These are phyloP conservation scores for Kluyveromyces sp. DNA, from an alignment of 1,139 yeast species.

Conservation along the genomic window DNA sequence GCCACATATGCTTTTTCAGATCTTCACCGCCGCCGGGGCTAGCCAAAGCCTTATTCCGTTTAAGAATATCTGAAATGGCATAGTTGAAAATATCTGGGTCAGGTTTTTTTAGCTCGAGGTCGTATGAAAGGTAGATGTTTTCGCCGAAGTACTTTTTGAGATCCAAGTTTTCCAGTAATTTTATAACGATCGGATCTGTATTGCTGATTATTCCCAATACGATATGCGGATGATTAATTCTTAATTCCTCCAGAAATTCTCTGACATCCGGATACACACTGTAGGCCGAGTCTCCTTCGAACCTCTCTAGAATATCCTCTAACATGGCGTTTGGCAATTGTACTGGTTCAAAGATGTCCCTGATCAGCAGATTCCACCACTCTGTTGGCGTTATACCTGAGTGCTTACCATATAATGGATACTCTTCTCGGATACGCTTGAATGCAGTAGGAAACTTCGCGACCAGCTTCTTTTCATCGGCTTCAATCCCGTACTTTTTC, in stretches of 20 bases:
- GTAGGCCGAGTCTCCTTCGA: conserved; percentile 48
- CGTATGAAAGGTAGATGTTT: conserved; percentile 46
- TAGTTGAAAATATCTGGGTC: conserved; percentile 40
- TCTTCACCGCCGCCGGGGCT: conserved; percentile 12
- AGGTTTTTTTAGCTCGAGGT: conserved; percentile 50
- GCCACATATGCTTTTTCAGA: conserved; percentile 42
- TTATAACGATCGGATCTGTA: conserved; percentile 48
- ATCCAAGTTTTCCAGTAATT: conserved; percentile 42
- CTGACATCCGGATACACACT: conserved; percentile 47
- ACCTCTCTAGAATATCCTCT: conserved; percentile 39
- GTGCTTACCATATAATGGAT: conserved; percentile 57
- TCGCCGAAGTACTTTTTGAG: conserved; percentile 35
- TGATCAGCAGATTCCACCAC: conserved; percentile 58
- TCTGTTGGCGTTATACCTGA: conserved; percentile 33
- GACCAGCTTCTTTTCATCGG: conserved; percentile 32
- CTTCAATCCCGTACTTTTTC: conserved; percentile 37
- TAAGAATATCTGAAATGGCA: conserved; percentile 31
- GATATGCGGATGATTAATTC: conserved; percentile 32
- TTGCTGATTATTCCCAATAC: conserved; percentile 47
- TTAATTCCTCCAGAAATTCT: conserved; percentile 38
- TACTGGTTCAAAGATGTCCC: conserved; percentile 36
- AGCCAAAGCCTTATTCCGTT: conserved; percentile 11
- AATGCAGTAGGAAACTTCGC: conserved; percentile 30
- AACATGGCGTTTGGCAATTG: conserved; percentile 28
- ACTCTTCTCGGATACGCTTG: conserved; percentile 30